These are phyloP conservation scores for Bacidia rubella DNA, from an alignment of 495 filamentous ascomycete species.

Conservation along the genomic window DNA sequence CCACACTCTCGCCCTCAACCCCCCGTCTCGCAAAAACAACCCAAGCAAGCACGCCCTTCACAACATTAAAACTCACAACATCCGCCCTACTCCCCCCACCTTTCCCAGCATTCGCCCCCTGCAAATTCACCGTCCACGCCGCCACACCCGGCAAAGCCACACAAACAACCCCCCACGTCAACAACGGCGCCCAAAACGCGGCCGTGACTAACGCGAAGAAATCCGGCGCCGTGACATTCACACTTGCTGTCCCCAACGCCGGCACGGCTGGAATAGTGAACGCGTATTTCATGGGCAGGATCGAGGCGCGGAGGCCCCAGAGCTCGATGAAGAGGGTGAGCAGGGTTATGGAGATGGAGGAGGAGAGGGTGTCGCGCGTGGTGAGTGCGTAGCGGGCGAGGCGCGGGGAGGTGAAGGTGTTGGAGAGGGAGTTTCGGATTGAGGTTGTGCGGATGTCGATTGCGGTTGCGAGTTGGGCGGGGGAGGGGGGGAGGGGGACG, in stretches of 20 bases:
- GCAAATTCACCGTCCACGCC: conserved; percentile 83
- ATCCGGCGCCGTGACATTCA: conserved; percentile 58
- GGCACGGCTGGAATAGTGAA: conserved; percentile 53
- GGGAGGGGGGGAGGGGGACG: conserved; percentile 65
- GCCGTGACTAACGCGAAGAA: conserved; percentile 64
- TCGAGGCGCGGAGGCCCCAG: conserved; percentile 41
- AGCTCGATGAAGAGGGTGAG: conserved; percentile 41
- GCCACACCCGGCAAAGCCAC: conserved; percentile 52
- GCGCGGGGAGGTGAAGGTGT: conserved; percentile 30
- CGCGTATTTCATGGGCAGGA: conserved; percentile 55
- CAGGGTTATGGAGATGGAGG: conserved; percentile 49
- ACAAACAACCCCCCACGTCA: conserved; percentile 64
- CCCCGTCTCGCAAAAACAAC: conserved; percentile 56
- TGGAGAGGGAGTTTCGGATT: conserved; percentile 38
- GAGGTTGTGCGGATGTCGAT: conserved; percentile 62
- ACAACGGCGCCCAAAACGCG: conserved; percentile 69
- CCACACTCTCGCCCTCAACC: conserved; percentile 40
- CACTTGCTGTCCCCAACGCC: conserved; percentile 27
- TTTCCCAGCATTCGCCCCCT: conserved; percentile 22
- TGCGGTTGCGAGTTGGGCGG: conserved; percentile 66
- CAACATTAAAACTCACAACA: conserved; percentile 77
- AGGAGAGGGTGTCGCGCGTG: conserved; percentile 48
- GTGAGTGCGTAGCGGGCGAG: conserved; percentile 34
- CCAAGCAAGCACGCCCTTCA: conserved; percentile 67
- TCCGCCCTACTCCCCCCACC: conserved; percentile 51